Evolutionary conservation across 805 yeast species (phyloP), one percentile per base, ranked within the genome.

Genomic region (Ogataea trehalophila): DNA sequence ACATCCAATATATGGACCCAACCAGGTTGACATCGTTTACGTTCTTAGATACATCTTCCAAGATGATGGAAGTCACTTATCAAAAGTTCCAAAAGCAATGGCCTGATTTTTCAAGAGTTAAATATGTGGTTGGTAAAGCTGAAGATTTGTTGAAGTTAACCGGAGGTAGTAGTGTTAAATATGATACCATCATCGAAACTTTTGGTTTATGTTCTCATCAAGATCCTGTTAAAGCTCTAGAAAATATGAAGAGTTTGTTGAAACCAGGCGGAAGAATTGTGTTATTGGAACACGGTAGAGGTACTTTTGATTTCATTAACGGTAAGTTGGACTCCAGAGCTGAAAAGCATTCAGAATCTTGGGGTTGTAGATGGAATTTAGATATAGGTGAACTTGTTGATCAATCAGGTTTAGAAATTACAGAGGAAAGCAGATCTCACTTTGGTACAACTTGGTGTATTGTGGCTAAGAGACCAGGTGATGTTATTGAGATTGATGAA

Each of bases 301-400:
- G 97, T 46, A 73, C 80, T 0, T 89, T 83, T 71, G 84, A 81
- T 45, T 79, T 83, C 44, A 77, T 94, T 55, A 94, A 94, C 67
- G 76, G 80, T 29, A 80, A 85, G 47, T 72, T 94, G 64, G 97
- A 94, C 65, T 79, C 80, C 50, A 75, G 94, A 52, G 91, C 97
- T 4, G 90, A 81, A 51, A 79, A 80, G 56, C 83, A 97, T 67
- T 79, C 91, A 69, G 79, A 85, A 49, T 81, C 84, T 3, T 94
- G 98, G 97, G 99, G 97, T 1, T 94, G 99, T 67, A 74, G 98
- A 61, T 94, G 98, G 97, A 94, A 94, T 62, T 71, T 94, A 53
- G 98, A 94, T 62, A 87, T 94, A 55, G 95, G 91, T 22, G 95
- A 85, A 57, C 73, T 94, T 37, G 75, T 94, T 26, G 91, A 86